Base-by-base conservation (phyloP, 2,329 filamentous ascomycete species). In the Aureobasidium uvarum region DNA sequence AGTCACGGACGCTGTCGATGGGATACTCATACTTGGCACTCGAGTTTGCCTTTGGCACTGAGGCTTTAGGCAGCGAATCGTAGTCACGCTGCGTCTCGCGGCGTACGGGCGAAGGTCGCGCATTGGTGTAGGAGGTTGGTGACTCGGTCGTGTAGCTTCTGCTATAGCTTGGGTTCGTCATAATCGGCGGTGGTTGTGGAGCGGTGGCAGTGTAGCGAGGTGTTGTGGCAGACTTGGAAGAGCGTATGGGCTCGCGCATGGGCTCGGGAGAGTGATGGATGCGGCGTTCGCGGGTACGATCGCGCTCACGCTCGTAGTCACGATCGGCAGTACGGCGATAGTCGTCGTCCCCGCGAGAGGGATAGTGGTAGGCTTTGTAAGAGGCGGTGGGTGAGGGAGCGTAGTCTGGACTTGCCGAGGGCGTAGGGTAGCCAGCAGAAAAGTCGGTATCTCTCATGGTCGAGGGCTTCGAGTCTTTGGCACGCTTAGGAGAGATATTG, bases 331-430 rank as follows among this genome's bases (percentile, higher is more conserved):
- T 50, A 11, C 56, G 46, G 50, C 56, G 64, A 58, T 72, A 71
- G n/a, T 75, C 73, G 51, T 75, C 72, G 41, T 75, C 73, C 4
- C 45, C 74, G 39, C 69, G 68, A 33, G 64, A 67, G 41, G 67
- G 67, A 60, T 74, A 75, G 20, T 65, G 67, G 55, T 70, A 72
- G n/a, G 67, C 67, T 23, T 59, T 56, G 31, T 63, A 51, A 3
- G 70, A 60, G 8, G 67, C 63, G 36, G 66, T 64, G n/a, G 54
- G 46, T 16, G 46, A 52, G 16, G 45, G 48, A 2, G 10, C 54
- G 28, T 68, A 66, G 16, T 73, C 72, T 5, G 74, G 72, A 5
- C 72, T 72, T 5, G 71, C 50, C 16, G 67, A 68, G 2, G 73
- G 72, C 3, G 73, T 73, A 6, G 72, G 67, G 10, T 71, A 51